Evolutionary conservation across 1,139 yeast species (phyloP).

Genomic region (Martiniozyma asiatica): DNA sequence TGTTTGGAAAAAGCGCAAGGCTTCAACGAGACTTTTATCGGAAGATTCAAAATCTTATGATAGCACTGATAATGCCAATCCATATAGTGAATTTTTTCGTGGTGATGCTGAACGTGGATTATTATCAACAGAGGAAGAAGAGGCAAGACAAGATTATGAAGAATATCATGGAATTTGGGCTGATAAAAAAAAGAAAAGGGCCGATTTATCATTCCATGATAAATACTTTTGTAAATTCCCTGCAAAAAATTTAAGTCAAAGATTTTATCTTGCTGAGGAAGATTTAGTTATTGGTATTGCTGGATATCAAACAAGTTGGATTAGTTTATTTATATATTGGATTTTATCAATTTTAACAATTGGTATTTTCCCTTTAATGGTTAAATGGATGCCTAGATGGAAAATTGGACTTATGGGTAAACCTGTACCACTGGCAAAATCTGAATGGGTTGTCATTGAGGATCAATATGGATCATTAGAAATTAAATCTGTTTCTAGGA

Average conservation of each 20-base stretch:
- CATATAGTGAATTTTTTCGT: constrained; percentile 12
- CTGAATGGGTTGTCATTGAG: constrained; percentile 91
- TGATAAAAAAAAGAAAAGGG: constrained; percentile 9
- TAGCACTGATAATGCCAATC: constrained; percentile 7
- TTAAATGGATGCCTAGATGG: constrained; percentile 80
- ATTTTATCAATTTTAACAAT: constrained; percentile 44
- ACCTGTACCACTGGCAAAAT: constrained; percentile 56
- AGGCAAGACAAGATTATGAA: constrained; percentile 15
- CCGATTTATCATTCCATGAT: constrained; percentile 20
- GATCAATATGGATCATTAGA: constrained; percentile 84
- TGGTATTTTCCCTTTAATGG: constrained; percentile 61
- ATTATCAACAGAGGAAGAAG: constrained; percentile 11
- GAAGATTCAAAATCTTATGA: constrained; percentile 9
- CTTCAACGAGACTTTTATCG: background rate
- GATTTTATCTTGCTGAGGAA: constrained; percentile 90
- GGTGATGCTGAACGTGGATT: constrained; percentile 14
- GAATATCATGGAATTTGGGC: constrained; percentile 13
- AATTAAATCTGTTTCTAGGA: constrained; percentile 41
- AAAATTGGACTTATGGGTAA: constrained; percentile 59
- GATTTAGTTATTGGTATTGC: constrained; percentile 91
- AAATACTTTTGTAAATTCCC: constrained; percentile 31
- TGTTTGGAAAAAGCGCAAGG: background rate
- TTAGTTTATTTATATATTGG: constrained; percentile 39
- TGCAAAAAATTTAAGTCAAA: constrained; percentile 43
- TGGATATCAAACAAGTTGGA: constrained; percentile 53